Percentiles rank a stretch among this genome's conserved stretches.
These are phyloP conservation scores for Agapanthus africanus DNA, from an alignment of 106 monocot genomes.

Conservation along the genomic window DNA sequence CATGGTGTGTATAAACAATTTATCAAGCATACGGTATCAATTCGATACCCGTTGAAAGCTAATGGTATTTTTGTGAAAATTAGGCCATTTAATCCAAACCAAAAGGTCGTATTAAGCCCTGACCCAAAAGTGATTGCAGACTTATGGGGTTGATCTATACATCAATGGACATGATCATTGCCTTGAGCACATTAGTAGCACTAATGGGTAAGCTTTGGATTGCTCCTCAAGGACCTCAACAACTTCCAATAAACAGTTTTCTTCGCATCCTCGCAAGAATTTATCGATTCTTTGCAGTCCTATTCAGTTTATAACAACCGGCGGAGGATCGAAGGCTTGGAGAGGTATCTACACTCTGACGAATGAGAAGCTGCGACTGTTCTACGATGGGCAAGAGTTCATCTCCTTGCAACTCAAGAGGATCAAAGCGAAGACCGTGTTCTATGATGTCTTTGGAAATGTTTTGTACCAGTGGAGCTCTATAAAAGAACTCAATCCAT, in stretches of 20 bases:
- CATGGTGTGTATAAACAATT: too few species aligned
- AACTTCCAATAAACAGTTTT: neutral
- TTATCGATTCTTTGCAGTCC: slow-evolving; percentile 26
- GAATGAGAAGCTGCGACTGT: slow-evolving; percentile 27
- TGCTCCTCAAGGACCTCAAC: neutral
- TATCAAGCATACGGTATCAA: too few species aligned
- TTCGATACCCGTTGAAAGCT: too few species aligned
- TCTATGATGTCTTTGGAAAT: slow-evolving; percentile 38
- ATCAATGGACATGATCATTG: slow-evolving; percentile 22
- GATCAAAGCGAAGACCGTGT: slow-evolving; percentile 6
- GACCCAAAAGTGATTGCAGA: slow-evolving; percentile 4
- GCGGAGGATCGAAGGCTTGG: slow-evolving; percentile 71
- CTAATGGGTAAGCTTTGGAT: slow-evolving; percentile 1
- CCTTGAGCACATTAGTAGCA: slow-evolving; percentile 24
- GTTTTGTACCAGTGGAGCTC: slow-evolving; percentile 13
- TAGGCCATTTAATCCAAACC: too few species aligned
- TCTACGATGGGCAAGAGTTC: slow-evolving; percentile 56
- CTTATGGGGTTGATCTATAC: slow-evolving; percentile 17
- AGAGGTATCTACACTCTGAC: slow-evolving; percentile 29
- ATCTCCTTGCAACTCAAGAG: slow-evolving; percentile 35
- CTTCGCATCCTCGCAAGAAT: neutral
- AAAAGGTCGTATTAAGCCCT: neutral
- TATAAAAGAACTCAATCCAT: neutral
- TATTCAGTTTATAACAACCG: slow-evolving; percentile 70
- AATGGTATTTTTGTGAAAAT: too few species aligned